These are phyloP conservation scores for Rhizopogon rudus DNA, from an alignment of 768 basidiomycete species.

Conservation along the genomic window DNA sequence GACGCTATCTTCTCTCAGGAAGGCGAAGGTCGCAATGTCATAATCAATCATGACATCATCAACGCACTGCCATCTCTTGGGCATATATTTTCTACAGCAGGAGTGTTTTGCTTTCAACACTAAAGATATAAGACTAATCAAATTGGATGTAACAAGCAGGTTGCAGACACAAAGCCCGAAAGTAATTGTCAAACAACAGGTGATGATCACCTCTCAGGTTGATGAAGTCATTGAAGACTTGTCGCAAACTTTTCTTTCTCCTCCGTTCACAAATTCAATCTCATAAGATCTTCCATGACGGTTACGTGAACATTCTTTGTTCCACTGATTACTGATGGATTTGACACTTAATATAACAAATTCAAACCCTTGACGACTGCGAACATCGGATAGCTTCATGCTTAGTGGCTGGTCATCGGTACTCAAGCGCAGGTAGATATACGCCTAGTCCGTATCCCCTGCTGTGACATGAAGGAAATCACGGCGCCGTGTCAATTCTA, in stretches of 20 bases:
- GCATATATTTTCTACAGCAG: slow-evolving; percentile 61
- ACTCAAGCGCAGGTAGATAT: too few relatives aligned
- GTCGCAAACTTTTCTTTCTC: neutral
- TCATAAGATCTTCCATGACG: slow-evolving; percentile 64
- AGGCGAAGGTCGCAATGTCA: slow-evolving; percentile 44
- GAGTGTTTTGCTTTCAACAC: slow-evolving; percentile 49
- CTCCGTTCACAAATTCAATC: neutral
- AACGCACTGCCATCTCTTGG: slow-evolving; percentile 42
- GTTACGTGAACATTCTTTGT: slow-evolving; percentile 56
- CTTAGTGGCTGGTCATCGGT: too few relatives aligned
- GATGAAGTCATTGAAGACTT: neutral
- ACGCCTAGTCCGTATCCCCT: too few relatives aligned
- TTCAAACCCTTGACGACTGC: too few relatives aligned
- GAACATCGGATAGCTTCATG: too few relatives aligned
- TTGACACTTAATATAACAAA: slow-evolving; percentile 29
- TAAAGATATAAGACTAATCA: slow-evolving; percentile 12
- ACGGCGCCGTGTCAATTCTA: too few relatives aligned
- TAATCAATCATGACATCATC: slow-evolving; percentile 11
- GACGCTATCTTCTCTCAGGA: slow-evolving; percentile 54
- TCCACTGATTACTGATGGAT: slow-evolving; percentile 62
- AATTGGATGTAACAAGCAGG: slow-evolving; percentile 65
- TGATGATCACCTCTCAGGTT: neutral
- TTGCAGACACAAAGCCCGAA: slow-evolving; percentile 70
- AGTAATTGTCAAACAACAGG: neutral
- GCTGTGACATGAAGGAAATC: too few relatives aligned